These are phyloP conservation scores for Oxyria digyna DNA, from an alignment of 148 eudicot species.

Conservation along the genomic window DNA sequence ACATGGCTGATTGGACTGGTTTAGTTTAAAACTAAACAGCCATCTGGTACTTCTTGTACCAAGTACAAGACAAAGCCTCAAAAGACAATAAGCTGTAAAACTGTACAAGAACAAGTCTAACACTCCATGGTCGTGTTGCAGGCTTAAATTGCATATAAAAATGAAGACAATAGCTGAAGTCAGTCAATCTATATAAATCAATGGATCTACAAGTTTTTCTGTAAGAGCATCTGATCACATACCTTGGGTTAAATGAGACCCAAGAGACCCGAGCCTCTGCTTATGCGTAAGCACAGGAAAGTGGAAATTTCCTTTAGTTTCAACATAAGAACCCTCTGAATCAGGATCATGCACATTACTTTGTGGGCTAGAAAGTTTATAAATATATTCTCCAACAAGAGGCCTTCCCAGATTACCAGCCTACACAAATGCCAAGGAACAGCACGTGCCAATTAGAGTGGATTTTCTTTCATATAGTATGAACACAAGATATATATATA, in stretches of 20 bases:
- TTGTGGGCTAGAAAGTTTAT: not conserved
- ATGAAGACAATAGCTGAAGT: not conserved
- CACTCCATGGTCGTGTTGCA: not conserved
- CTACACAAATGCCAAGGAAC: not conserved
- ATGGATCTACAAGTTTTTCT: not conserved
- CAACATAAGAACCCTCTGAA: slow-evolving; percentile 21
- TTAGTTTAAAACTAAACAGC: not conserved
- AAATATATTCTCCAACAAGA: not conserved
- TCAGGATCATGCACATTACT: slow-evolving; percentile 9
- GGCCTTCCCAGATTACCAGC: not conserved
- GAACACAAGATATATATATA: not conserved
- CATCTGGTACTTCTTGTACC: not conserved
- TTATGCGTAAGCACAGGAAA: slow-evolving; percentile 29
- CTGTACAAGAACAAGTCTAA: not conserved
- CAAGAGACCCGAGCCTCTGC: slow-evolving; percentile 13
- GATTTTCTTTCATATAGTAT: not conserved
- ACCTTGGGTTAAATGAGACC: slow-evolving; percentile 50
- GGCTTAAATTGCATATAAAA: not conserved
- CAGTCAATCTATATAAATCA: not conserved
- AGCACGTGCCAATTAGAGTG: not conserved
- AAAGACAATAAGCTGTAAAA: not conserved
- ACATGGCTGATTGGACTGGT: not conserved
- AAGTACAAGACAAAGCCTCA: not conserved
- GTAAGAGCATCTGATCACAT: not conserved
- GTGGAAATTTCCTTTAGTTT: slow-evolving; percentile 26